Conservation (phyloP, 2,329 filamentous ascomycete species). For the Xylaria hypoxylon region DNA sequence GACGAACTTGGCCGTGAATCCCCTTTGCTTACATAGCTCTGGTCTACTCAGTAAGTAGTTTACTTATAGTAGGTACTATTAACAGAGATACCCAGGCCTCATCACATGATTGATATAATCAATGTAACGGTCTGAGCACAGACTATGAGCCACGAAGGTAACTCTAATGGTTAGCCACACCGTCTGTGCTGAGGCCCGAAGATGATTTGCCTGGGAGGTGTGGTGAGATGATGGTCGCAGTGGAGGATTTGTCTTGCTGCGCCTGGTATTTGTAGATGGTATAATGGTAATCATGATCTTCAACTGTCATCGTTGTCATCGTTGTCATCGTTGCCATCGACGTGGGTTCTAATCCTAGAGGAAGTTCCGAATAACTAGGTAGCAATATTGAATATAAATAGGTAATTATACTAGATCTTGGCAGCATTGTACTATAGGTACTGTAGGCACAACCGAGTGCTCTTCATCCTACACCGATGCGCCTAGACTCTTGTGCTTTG, state of each 20-base stretch:
- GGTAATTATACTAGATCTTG: slow-evolving; percentile 1
- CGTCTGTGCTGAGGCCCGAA: slow-evolving; percentile 2
- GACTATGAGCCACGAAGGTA: slow-evolving; percentile 22
- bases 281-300: neutral
- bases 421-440: neutral
- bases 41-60: too few species aligned
- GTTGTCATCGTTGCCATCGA: too few species aligned
- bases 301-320: too few species aligned
- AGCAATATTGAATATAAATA: too few species aligned
- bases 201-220: slow-evolving; percentile 21
- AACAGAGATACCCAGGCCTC: neutral
- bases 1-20: slow-evolving; percentile 15
- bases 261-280: neutral
- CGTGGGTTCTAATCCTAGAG: slow-evolving; percentile 4
- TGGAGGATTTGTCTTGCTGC: slow-evolving; percentile 21
- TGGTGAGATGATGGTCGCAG: slow-evolving; percentile 21
- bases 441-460: neutral
- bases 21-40: slow-evolving; percentile 12
- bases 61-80: neutral
- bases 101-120: slow-evolving; percentile 22
- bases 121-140: slow-evolving; percentile 20
- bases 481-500: neutral
- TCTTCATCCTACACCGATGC: neutral
- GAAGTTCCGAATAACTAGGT: slow-evolving; percentile 13
- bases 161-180: slow-evolving; percentile 11